Evolutionary conservation across 192 early-diverging fungal species (phyloP).

Genomic region (Entophlyctis luteolus): DNA sequence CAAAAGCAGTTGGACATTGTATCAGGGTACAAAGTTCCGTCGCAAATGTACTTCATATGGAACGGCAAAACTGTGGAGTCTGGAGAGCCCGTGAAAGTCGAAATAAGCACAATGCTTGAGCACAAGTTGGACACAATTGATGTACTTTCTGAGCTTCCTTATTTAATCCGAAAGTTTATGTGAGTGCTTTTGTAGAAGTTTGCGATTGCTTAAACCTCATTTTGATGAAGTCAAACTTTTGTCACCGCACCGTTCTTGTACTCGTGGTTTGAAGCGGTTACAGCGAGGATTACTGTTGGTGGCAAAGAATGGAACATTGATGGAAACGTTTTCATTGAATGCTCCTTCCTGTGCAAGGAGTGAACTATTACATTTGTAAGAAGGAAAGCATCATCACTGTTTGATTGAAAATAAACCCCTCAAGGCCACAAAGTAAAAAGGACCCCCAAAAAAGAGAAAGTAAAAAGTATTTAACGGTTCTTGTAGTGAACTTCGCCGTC

Average conservation of each 20-base stretch:
- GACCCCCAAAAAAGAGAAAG: not conserved
- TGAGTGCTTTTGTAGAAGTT: too few relatives aligned
- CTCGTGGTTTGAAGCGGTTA: slow-evolving; percentile 76
- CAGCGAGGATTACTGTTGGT: slow-evolving; percentile 60
- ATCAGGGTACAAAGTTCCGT: slow-evolving; percentile 78
- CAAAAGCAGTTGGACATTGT: slow-evolving; percentile 62
- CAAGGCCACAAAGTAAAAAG: too few relatives aligned
- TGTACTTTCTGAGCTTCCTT: slow-evolving; percentile 81
- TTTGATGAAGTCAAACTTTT: slow-evolving; percentile 80
- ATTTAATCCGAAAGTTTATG: slow-evolving; percentile 79
- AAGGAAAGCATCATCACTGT: too few relatives aligned
- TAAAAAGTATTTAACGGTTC: not conserved
- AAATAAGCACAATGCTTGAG: slow-evolving; percentile 56
- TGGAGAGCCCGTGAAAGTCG: slow-evolving; percentile 43
- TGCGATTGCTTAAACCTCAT: too few relatives aligned
- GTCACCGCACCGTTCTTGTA: slow-evolving; percentile 90
- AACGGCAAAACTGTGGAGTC: slow-evolving; percentile 55
- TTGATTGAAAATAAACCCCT: too few relatives aligned
- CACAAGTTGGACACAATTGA: slow-evolving; percentile 79
- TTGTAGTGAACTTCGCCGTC: slow-evolving; percentile 49
- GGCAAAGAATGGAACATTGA: slow-evolving; percentile 59
- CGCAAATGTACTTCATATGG: slow-evolving; percentile 64
- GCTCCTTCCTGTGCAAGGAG: slow-evolving; percentile 54
- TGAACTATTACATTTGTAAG: too few relatives aligned
- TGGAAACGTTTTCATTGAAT: slow-evolving; percentile 78